Base-by-base conservation (phyloP, 805 yeast genomes). In the Schwanniomyces sp. region DNA sequence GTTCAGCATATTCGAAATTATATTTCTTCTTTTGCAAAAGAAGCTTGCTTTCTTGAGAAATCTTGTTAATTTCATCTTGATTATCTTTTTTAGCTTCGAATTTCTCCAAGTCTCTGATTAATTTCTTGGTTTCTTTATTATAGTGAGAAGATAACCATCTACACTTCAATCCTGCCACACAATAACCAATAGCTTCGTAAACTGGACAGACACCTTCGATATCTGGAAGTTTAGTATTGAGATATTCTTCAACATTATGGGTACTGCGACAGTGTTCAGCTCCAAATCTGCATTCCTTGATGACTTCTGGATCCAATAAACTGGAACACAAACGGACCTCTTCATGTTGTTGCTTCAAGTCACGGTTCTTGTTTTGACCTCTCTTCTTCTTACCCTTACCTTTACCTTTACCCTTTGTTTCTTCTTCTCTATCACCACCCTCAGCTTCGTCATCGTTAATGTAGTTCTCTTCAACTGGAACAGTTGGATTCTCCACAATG, bases 121-220 rank as follows among this genome's bases (percentile, higher is more conserved):
- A 64, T 49, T 64, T 69, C 45, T 68, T 71, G 14, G 75, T 66
- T 47, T 73, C 85, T 28, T 59, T 61, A 54, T 78, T 63, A 59
- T 71, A 78, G 69, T 94, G 98, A 12, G 88, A 80, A 3, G 79
- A 70, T 48, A 94, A 76, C 89, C 96, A 94, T 58, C 97, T 81
- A 70, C 99, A 94, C 64, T 89, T 92, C 57, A 88, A 69, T 0
- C 99, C 99, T 51, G 86, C 80, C 4, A 96, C 96, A 74, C 99
- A 94, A 59, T 81, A 84, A 0, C 99, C 99, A 30, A 89, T 72
- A 1, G 87, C 85, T 29, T 72, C 72, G 61, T 71, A 91, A 3
- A 89, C 96, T 0, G 99, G 98, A 67, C 99, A 94, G 1, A 59
- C 59, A 0, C 96, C 95, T 8, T 76, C 80, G 18, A 89, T 69